Evolutionary conservation across 768 basidiomycete species (phyloP).

Genomic region (Butyriboletus loyo): DNA sequence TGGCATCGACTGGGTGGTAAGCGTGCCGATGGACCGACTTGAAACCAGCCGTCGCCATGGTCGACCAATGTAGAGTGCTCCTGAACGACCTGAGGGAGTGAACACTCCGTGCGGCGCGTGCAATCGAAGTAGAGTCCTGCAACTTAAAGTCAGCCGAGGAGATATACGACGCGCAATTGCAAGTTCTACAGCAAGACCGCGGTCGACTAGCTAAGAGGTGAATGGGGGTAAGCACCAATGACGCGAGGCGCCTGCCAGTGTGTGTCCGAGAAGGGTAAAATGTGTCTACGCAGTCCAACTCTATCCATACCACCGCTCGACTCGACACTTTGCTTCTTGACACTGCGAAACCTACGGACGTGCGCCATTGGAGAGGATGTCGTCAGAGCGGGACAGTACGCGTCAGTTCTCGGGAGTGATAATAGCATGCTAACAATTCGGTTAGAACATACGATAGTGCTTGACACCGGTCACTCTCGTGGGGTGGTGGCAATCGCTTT

Average conservation of each 20-base stretch:
- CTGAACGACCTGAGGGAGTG: no score
- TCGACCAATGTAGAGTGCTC: constrained; percentile 39
- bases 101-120: constrained; percentile 22
- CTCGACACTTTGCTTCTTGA: neutral
- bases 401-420: neutral
- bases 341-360: neutral
- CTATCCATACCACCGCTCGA: neutral
- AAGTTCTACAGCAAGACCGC: neutral
- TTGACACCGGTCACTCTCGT: neutral
- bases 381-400: neutral
- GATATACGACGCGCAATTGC: no score
- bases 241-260: neutral
- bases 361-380: neutral
- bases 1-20: no score
- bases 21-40: constrained; percentile 11
- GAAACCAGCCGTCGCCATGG: neutral
- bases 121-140: neutral
- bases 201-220: no score
- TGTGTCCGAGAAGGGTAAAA: neutral
- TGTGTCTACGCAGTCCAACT: neutral
- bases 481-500: neutral
- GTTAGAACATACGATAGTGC: neutral
- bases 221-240: neutral
- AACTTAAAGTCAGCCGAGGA: neutral
- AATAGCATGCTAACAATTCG: neutral